Base-by-base conservation (phyloP, 331 rosid species). In the Quercus tomentella region DNA sequence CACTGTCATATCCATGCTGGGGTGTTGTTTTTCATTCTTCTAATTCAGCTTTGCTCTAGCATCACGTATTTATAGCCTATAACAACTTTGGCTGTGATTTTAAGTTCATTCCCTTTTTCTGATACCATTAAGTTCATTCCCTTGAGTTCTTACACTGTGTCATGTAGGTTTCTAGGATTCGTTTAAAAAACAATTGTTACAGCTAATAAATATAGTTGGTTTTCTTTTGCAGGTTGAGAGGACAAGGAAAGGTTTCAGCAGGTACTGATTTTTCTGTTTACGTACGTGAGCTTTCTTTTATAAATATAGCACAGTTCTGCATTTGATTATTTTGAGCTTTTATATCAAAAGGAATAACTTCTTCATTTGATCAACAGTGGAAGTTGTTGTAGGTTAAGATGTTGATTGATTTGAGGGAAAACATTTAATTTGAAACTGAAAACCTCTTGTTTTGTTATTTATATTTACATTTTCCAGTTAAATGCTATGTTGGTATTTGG, bases 221-320 rank as follows among this genome's bases (percentile, higher is more conserved):
- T 62, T 76, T 87, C 55, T 74, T 75, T 45, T 84, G 89, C 92
- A 95, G 99, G 91, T 82, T 26, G 93, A 86, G 84, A 87, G 82
- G 86, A 80, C 80, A 91, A 84, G 87, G 88, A 83, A 84, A 90
- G 99, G 81, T 80, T 54, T 79, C 89, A 90, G 82, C 96, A 93
- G 99, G 99, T 93, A 93, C 23, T 72, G 26, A 23, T 86, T 69
- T 82, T 7, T 51, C 72, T 69, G 61, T 20, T 78, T 43, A 25
- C 77, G 22, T 57, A 75, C 17, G 56, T 74, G 63, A 9, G 49
- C 49, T 41, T 67, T 57, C 62, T 62, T 79, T 61, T 55, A 55
- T 73, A 73, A 20, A 78, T 81, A 41, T 41, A 41, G 49, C 5
- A 49, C 55, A 49, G 16, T 5, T 49, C 55, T 49, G 55, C 55